Evolutionary conservation across 371 early-diverging fungal species (phyloP).

Genomic region (Saksenaea vasiformis): DNA sequence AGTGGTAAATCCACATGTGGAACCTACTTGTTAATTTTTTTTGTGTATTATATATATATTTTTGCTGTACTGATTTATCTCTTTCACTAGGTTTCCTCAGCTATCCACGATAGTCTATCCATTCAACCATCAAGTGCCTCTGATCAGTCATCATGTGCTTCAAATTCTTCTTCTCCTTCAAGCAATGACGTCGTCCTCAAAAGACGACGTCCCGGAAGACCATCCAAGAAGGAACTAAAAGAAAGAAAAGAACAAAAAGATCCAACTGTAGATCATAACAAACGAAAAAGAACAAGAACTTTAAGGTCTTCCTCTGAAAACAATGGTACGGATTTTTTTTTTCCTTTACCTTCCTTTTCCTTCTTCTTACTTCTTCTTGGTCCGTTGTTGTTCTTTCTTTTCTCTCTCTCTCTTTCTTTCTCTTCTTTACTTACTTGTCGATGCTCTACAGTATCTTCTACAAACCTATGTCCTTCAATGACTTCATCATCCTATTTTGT

Average conservation of each 20-base stretch:
- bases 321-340: background rate
- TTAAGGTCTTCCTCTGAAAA: background rate
- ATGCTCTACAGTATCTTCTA: background rate
- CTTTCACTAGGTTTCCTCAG: background rate
- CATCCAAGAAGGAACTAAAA: slow-evolving; percentile 7
- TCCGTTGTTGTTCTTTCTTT: background rate
- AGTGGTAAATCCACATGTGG: background rate
- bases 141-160: background rate
- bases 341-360: background rate
- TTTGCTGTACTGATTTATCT: background rate
- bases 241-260: slow-evolving; percentile 10
- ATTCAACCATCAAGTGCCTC: background rate
- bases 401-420: background rate
- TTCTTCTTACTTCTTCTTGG: background rate
- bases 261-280: slow-evolving; percentile 7
- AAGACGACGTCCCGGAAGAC: slow-evolving; percentile 15
- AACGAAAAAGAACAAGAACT: slow-evolving; percentile 17
- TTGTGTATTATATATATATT: background rate
- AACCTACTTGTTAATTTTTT: background rate
- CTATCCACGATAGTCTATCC: background rate
- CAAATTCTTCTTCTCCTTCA: slow-evolving; percentile 13
- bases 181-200: slow-evolving; percentile 18
- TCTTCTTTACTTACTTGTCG: background rate
- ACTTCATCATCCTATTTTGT: slow-evolving; percentile 21
- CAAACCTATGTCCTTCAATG: slow-evolving; percentile 10